Conservation (phyloP, 352 stramenopile species). For the Phytophthora foliorum region DNA sequence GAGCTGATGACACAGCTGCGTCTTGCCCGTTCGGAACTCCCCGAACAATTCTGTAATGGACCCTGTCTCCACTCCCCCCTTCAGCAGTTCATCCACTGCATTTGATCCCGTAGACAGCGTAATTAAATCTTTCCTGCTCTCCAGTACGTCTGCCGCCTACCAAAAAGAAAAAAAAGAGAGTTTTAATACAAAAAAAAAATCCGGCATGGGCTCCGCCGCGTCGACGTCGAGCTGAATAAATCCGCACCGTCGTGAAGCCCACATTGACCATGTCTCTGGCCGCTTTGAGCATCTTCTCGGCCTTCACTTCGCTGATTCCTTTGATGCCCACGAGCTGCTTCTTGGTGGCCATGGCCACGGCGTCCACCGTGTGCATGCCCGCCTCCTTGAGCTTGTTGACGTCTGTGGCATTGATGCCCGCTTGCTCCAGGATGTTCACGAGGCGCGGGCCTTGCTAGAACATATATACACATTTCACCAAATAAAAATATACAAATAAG, state of each 20-base stretch:
- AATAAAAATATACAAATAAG: constrained; percentile 8
- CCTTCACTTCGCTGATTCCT: constrained; percentile 99
- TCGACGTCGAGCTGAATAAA: not conserved
- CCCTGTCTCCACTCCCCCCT: constrained; percentile 98
- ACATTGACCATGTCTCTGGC: constrained; percentile 98
- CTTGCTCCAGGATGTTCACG: constrained; percentile 94
- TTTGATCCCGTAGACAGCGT: constrained; percentile 94
- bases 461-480: not conserved
- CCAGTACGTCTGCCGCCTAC: constrained; percentile 89
- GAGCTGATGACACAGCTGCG: constrained; percentile 99
- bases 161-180: constrained; percentile 11
- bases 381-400: constrained; percentile 99
- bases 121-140: constrained; percentile 94
- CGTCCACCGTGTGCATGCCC: constrained; percentile 98
- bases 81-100: constrained; percentile 91
- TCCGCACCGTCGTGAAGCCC: constrained; percentile 98
- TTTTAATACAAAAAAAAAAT: constrained; percentile 12
- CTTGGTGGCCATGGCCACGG: constrained; percentile 97
- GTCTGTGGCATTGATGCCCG: constrained; percentile 97
- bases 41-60: constrained; percentile 99
- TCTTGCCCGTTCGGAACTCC: constrained; percentile 99
- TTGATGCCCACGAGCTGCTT: constrained; percentile 98
- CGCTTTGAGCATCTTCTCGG: constrained; percentile 98
- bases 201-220: constrained; percentile 6
- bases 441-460: constrained; percentile 79